Conservation (phyloP, 2,329 filamentous ascomycete genomes). For the Ophiostoma himal-ulmi region DNA sequence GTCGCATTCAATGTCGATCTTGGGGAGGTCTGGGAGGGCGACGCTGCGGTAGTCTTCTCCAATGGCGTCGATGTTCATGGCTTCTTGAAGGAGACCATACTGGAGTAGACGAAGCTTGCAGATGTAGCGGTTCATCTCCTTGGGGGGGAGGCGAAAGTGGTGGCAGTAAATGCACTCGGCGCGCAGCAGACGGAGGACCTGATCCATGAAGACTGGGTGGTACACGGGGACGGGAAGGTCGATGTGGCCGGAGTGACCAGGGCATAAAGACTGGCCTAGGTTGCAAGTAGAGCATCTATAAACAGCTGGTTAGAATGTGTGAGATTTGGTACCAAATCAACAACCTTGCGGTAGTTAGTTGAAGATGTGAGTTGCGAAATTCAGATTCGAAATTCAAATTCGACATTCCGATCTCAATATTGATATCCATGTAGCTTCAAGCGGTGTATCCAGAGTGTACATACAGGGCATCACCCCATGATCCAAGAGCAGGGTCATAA, state of each 20-base stretch:
- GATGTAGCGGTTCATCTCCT: constrained; percentile 68
- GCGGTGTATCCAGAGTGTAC: constrained; percentile 30
- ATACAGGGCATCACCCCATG: constrained; percentile 80
- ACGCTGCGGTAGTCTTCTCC: constrained; percentile 44
- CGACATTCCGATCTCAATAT: not conserved
- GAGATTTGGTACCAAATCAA: not conserved
- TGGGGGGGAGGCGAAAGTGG: constrained; percentile 70
- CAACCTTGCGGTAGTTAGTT: not conserved
- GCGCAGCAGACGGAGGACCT: constrained; percentile 75
- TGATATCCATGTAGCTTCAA: not conserved
- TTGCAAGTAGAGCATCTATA: constrained; percentile 86
- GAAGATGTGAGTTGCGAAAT: not conserved
- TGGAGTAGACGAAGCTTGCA: constrained; percentile 84
- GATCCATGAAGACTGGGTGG: constrained; percentile 94
- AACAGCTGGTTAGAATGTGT: not conserved
- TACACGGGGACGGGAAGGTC: constrained; percentile 90
- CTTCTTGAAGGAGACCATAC: constrained; percentile 71
- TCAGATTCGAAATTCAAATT: not conserved
- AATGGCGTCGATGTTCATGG: constrained; percentile 51
- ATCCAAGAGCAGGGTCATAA: constrained; percentile 86
- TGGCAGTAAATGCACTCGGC: constrained; percentile 90
- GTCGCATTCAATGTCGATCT: constrained; percentile 53
- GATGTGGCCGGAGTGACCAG: constrained; percentile 91
- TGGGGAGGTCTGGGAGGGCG: constrained; percentile 35
- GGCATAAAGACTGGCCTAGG: constrained; percentile 71